Conservation (phyloP, 148 eudicot genomes). For the Vaccinium corymbosum region DNA sequence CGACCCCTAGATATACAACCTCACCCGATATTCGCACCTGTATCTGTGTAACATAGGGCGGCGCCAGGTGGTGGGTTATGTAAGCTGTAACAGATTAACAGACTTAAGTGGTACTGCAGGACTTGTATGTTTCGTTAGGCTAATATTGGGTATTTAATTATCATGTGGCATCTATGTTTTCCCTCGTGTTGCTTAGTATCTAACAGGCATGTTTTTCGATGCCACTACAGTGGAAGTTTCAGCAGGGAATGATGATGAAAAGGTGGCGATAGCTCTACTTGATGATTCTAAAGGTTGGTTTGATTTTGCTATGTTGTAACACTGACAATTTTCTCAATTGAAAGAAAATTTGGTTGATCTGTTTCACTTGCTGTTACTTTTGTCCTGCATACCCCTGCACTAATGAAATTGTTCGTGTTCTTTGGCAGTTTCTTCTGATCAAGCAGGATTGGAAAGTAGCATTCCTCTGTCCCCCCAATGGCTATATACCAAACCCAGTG, state of each 20-base stretch:
- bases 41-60: no score
- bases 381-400: background rate
- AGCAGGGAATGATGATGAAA: slow-evolving; percentile 53
- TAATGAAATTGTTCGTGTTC: background rate
- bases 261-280: slow-evolving; percentile 40
- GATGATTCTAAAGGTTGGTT: slow-evolving; percentile 73
- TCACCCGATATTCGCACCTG: no score
- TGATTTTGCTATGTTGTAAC: slow-evolving; percentile 1
- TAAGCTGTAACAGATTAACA: no score
- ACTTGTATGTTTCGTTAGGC: background rate
- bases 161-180: background rate
- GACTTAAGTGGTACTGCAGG: background rate
- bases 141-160: background rate
- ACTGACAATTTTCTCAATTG: background rate
- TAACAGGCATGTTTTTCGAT: background rate
- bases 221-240: slow-evolving; percentile 26
- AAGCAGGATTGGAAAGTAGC: slow-evolving; percentile 64
- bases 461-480: slow-evolving; percentile 99
- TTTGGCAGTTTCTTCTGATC: slow-evolving; percentile 46
- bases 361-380: background rate
- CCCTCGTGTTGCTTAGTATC: background rate
- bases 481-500: slow-evolving; percentile 80
- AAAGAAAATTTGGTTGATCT: background rate
- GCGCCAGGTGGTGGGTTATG: no score
- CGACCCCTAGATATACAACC: no score